A percentile compares a stretch with the other conserved stretches of the same genome.
Conservation (phyloP, 2,329 filamentous ascomycete species). For the Pseudogymnoascus sp. region DNA sequence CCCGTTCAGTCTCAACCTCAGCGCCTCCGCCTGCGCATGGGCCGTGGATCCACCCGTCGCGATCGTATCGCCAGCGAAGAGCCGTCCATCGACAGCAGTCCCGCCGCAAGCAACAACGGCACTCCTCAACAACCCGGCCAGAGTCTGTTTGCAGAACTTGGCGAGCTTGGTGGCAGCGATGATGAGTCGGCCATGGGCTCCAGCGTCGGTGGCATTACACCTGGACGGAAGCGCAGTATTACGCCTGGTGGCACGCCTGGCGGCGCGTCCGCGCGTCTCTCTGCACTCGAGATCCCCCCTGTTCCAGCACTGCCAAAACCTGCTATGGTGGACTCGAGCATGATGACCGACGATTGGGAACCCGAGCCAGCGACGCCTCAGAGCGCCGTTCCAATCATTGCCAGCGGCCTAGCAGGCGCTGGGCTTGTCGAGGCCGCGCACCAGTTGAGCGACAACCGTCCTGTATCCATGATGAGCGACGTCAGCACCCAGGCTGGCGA, state of each 20-base stretch:
- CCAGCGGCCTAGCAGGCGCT: constrained; percentile 12
- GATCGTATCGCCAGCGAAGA: constrained; percentile 55
- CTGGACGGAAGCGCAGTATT: constrained; percentile 38
- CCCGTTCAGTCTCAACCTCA: constrained; percentile 54
- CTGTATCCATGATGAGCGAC: constrained; percentile 13
- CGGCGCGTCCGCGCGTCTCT: constrained; percentile 21
- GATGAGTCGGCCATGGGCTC: constrained; percentile 46
- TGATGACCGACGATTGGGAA: constrained; percentile 52
- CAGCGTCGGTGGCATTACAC: constrained; percentile 32
- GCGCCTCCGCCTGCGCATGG: constrained; percentile 63
- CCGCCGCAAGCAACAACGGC: constrained; percentile 42
- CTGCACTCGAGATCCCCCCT: constrained; percentile 35
- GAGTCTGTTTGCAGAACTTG: constrained; percentile 85
- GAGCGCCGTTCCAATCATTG: constrained; percentile 19
- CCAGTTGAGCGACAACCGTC: constrained; percentile 10
- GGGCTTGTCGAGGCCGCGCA: constrained; percentile 18
- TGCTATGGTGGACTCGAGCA: constrained; percentile 49
- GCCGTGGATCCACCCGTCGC: constrained; percentile 52
- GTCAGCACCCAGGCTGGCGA: constrained; percentile 11
- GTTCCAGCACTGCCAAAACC: constrained; percentile 41
- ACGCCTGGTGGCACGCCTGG: constrained; percentile 38
- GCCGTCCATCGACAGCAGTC: constrained; percentile 48
- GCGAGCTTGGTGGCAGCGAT: constrained; percentile 63
- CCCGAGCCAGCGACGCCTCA: constrained; percentile 25
- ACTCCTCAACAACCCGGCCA: constrained; percentile 49